phyloP scores from a whole-genome alignment of 2,329 filamentous ascomycete species.

The Ceratocystiopsis sp. region DNA sequence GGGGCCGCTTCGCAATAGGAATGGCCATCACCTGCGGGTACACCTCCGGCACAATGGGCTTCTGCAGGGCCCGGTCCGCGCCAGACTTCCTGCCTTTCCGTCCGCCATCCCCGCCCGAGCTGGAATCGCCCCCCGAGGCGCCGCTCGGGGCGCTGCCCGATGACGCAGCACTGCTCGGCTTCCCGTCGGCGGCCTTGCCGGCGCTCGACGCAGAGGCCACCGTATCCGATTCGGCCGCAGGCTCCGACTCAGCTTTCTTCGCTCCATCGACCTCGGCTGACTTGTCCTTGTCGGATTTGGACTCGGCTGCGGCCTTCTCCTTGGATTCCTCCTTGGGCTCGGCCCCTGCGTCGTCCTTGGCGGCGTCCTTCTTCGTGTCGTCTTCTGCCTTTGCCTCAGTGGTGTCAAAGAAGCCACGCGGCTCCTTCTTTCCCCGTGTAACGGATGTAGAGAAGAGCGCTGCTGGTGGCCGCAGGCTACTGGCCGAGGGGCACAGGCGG shows the following conservation, averaged over 20 bases:
- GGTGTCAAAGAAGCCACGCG: conserved; percentile 9
- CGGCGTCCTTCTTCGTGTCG: conserved; percentile 6
- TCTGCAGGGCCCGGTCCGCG: conserved; percentile 59
- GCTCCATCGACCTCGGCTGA: conserved; percentile 1
- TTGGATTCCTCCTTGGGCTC: conserved; percentile 2
- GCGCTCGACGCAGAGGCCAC: conserved; percentile 1
- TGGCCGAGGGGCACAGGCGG: no score
- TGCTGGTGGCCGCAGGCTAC: no score
- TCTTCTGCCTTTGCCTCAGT: background rate
- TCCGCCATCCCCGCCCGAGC: conserved; percentile 44
- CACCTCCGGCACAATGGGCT: conserved; percentile 79
- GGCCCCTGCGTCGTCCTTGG: conserved; percentile 6
- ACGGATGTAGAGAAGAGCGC: conserved; percentile 8
- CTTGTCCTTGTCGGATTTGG: conserved; percentile 2
- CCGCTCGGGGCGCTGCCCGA: conserved; percentile 36
- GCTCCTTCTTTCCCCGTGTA: conserved; percentile 7
- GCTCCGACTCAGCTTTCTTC: conserved; percentile 2
- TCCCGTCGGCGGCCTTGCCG: conserved; percentile 31
- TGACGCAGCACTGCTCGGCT: conserved; percentile 17
- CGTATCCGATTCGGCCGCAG: conserved; percentile 7
- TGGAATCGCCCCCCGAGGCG: conserved; percentile 32
- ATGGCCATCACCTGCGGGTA: conserved; percentile 98
- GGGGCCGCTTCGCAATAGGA: conserved; percentile 77
- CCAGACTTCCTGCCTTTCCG: conserved; percentile 54
- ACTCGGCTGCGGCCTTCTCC: background rate